Conservation (phyloP, 306 rosid species). For the Crotalaria pallida region DNA sequence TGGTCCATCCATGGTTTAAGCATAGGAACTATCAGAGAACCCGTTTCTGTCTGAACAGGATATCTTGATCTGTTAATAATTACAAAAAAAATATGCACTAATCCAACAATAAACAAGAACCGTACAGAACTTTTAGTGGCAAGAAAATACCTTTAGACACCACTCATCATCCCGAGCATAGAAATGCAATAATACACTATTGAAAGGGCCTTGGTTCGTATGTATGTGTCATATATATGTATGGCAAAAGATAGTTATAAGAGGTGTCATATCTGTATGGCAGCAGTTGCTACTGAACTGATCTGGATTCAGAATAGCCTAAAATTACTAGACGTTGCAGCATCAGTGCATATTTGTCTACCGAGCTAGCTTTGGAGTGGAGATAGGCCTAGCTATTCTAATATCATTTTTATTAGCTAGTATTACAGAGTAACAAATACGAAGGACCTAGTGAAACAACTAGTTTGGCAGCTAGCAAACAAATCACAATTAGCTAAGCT, state of each 20-base stretch:
- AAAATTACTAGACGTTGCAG: too few species aligned
- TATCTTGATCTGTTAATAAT: slow-evolving; percentile 38
- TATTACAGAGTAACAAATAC: neutral
- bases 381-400: too few species aligned
- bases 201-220: slow-evolving; percentile 67
- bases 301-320: too few species aligned
- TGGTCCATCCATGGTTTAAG: slow-evolving; percentile 87
- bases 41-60: slow-evolving; percentile 69
- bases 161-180: slow-evolving; percentile 82
- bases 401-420: too few species aligned
- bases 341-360: too few species aligned
- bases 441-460: neutral
- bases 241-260: neutral
- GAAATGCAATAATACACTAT: slow-evolving; percentile 78
- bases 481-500: neutral
- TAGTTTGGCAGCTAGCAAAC: neutral
- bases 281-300: too few species aligned
- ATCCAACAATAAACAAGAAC: slow-evolving; percentile 21
- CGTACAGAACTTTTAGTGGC: slow-evolving; percentile 1
- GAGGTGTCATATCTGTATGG: neutral
- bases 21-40: slow-evolving; percentile 54
- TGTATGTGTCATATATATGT: slow-evolving; percentile 67
- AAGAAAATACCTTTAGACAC: slow-evolving; percentile 72
- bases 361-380: neutral
- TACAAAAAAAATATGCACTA: slow-evolving; percentile 15